phyloP scores from a whole-genome alignment of 2,329 filamentous ascomycete genomes.

The Leptographium galeiforme region DNA sequence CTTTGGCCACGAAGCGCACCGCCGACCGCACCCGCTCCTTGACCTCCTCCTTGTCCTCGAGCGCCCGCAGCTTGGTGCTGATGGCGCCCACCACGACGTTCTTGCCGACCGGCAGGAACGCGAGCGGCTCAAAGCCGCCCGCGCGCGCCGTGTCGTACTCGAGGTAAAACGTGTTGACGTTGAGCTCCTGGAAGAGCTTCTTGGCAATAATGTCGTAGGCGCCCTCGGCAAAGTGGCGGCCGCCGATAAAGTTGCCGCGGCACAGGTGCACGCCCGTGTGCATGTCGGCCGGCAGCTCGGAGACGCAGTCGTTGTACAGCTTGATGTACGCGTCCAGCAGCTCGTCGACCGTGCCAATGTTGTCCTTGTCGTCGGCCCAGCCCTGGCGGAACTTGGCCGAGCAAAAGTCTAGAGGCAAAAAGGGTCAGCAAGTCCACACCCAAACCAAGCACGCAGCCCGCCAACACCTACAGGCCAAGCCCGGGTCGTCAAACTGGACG shows the following conservation, averaged over 20 bases:
- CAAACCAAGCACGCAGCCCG: too few relatives aligned
- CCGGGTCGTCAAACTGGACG: constrained; percentile 50
- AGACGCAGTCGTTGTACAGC: constrained; percentile 59
- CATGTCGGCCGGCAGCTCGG: constrained; percentile 50
- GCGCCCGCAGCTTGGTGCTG: constrained; percentile 12
- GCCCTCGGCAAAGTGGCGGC: constrained; percentile 52
- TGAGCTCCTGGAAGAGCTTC: constrained; percentile 49
- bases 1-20: constrained; percentile 56
- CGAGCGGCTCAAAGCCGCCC: constrained; percentile 48
- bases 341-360: constrained; percentile 35
- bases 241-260: constrained; percentile 53
- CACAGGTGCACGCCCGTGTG: constrained; percentile 68
- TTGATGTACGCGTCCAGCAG: constrained; percentile 58
- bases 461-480: constrained; percentile 28
- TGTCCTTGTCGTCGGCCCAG: constrained; percentile 34
- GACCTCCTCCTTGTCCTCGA: constrained; percentile 34
- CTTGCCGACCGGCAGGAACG: constrained; percentile 44
- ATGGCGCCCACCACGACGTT: constrained; percentile 49
- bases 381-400: constrained; percentile 18
- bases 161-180: constrained; percentile 44
- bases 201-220: constrained; percentile 54
- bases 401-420: constrained; percentile 44
- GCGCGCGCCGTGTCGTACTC: constrained; percentile 37
- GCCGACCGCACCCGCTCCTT: constrained; percentile 40
- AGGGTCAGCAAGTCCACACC: too few relatives aligned